Evolutionary conservation across 2,329 filamentous ascomycete genomes (phyloP).

Genomic region (Fusarium coicis): DNA sequence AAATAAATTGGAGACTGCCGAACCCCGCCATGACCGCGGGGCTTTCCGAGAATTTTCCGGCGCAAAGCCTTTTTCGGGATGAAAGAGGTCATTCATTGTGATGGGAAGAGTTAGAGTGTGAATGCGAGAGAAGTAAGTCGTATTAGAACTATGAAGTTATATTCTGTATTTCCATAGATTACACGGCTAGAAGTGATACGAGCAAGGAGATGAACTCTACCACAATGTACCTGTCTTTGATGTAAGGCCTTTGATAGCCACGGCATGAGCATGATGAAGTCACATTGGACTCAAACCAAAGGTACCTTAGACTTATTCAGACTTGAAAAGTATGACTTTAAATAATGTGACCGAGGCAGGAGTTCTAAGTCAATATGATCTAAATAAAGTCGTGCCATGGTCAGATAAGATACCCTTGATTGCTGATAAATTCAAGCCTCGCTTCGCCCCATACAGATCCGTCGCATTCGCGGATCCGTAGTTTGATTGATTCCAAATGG

Average conservation of each 20-base stretch:
- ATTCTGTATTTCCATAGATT: too few relatives aligned
- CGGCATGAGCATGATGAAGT: neutral
- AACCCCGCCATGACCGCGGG: constrained; percentile 39
- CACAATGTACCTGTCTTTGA: neutral
- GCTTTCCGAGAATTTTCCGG: constrained; percentile 33
- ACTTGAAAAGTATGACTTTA: too few relatives aligned
- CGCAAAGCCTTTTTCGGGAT: neutral
- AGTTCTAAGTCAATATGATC: neutral
- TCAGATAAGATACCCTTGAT: constrained; percentile 3
- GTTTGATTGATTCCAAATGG: constrained; percentile 34
- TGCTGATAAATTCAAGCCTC: constrained; percentile 28
- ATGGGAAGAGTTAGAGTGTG: neutral
- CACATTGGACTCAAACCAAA: neutral
- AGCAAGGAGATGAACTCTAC: neutral
- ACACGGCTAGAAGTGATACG: too few relatives aligned
- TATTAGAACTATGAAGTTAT: too few relatives aligned
- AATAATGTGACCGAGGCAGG: neutral
- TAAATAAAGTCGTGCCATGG: neutral
- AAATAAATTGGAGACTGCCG: constrained; percentile 28
- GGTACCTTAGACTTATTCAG: neutral
- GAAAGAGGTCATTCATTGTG: neutral
- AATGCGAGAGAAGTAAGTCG: neutral
- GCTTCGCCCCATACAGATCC: constrained; percentile 14
- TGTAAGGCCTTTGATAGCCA: neutral
- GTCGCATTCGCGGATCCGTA: constrained; percentile 26